Evolutionary conservation across 345 rosid species (phyloP).

Genomic region (Citrus sp.): DNA sequence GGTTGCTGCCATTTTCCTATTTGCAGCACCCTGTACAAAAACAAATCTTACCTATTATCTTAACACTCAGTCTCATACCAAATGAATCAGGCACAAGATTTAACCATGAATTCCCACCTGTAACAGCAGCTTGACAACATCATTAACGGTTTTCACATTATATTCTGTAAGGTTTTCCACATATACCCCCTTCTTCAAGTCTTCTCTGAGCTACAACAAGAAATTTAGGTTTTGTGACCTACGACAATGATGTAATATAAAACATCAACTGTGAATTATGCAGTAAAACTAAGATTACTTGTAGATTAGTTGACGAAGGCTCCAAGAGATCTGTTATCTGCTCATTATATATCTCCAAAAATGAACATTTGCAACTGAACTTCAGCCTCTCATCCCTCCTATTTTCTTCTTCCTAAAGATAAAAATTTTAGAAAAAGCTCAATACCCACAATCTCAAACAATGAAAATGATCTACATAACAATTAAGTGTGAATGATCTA

Average conservation of each 20-base stretch:
- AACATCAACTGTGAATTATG: conserved; percentile 10
- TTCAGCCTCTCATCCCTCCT: conserved; percentile 70
- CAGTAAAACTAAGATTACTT: conserved; percentile 41
- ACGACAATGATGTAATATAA: not conserved
- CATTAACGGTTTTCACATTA: conserved; percentile 61
- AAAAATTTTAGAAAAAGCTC: conserved; percentile 11
- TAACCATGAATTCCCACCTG: conserved; percentile 42
- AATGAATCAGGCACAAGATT: conserved; percentile 9
- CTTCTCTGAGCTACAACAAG: conserved; percentile 86
- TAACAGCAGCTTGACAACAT: conserved; percentile 68
- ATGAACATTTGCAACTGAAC: conserved; percentile 89
- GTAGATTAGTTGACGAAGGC: conserved; percentile 82
- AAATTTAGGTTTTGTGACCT: conserved; percentile 26
- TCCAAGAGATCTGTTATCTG: conserved; percentile 91
- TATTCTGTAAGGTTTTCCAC: conserved; percentile 85
- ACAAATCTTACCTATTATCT: conserved; percentile 11
- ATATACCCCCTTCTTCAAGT: conserved; percentile 74
- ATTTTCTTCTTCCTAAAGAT: conserved; percentile 71
- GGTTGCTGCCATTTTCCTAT: conserved; percentile 87
- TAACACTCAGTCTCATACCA: not conserved
- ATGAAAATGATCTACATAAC: not conserved
- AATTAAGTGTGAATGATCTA: not conserved
- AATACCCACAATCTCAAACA: not conserved
- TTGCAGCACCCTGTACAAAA: conserved; percentile 67
- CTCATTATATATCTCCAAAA: conserved; percentile 92